Base-by-base conservation (phyloP, 2,329 filamentous ascomycete species). In the Penicillium sp. region DNA sequence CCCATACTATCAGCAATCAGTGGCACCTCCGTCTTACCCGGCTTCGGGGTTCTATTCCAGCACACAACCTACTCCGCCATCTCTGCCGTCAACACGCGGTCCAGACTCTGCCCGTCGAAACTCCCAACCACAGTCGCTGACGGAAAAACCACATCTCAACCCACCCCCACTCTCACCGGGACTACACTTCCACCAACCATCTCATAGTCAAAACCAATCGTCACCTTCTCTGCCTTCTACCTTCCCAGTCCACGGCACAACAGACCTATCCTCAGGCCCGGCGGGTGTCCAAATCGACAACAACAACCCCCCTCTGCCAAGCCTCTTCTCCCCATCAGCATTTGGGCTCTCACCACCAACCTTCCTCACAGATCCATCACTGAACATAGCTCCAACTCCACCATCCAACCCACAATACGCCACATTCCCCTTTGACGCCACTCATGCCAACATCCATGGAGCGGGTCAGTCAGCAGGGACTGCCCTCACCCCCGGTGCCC, bases 251-350 rank as follows among this genome's bases (percentile, higher is more conserved):
- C 47, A 41, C 23, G 14, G 19, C 11, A 34, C 39, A 23, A 30
- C 37, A 21, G 48, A 28, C 23, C 45, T 28, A 29, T 47, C 16
- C 28, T 48, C 43, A 3, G 39, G 48, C 20, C 11, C 28, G 14
- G 4, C 5, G 4, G 18, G 11, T 13, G n/a, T 27, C 3, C 43
- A 50, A 35, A 19, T 53, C 54, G 63, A 53, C 26, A 49, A 40
- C 36, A 40, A 40, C 26, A 50, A 57, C 36, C 47, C 59, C 11
- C 37, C 50, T 11, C 49, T 54, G 4, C 50, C 53, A 56, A 68
- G 44, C 53, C 63, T 42, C 56, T 74, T 70, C 57, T 73, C 54
- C 43, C 65, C 60, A 54, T 68, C 63, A 51, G 62, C 31, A 56
- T 56, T 60, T 17, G 51, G 51, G 15, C 50, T 57, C 25, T 60